Evolutionary conservation across 129 eudicot species (phyloP), one percentile per base, ranked within the genome.

Genomic region (Logfia minima): DNA sequence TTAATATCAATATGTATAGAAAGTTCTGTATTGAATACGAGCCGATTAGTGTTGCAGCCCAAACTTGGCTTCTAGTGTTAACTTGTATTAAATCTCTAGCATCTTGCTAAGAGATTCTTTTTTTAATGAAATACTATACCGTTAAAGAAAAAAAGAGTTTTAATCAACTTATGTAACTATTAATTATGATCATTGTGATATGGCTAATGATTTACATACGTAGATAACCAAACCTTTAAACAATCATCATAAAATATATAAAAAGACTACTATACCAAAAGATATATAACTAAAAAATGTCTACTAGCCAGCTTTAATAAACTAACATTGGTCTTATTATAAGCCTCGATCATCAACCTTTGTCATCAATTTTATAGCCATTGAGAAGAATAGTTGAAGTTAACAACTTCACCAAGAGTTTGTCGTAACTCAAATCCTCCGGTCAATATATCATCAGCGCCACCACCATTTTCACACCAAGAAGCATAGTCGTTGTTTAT

Each of bases 321-420:
- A 2, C 11, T 11, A 11, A 10, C 3, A 11, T 66, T 23, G 29
- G n/a, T 55, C 61, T 28, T 26, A 5, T 11, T 67, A 22, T 53
- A 26, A 66, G 39, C 43, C 21, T 77, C 52, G 7, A 69, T 31
- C 64, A 45, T 35, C 13, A 66, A 66, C 37, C 32, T 78, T 41
- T 60, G 17, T 17, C 23, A 55, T 63, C 16, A 35, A 64, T 45
- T 11, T 48, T 48, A 73, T 51, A 29, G 34, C 75, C 55, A 55
- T 37, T 60, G 76, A 13, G 71, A 67, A 37, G 75, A 60, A 74
- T 80, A 29, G 51, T 58, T 56, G 21, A 66, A 80, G 64, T 80
- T 80, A 26, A 63, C 79, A 74, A 75, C 80, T 68, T 75, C 84
- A 75, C 72, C 79, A 16, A 81, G 60, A 75, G 68, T 7, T 60